Evolutionary conservation across 495 filamentous ascomycete genomes (phyloP).

Genomic region (Hypomontagnella monticulosa): DNA sequence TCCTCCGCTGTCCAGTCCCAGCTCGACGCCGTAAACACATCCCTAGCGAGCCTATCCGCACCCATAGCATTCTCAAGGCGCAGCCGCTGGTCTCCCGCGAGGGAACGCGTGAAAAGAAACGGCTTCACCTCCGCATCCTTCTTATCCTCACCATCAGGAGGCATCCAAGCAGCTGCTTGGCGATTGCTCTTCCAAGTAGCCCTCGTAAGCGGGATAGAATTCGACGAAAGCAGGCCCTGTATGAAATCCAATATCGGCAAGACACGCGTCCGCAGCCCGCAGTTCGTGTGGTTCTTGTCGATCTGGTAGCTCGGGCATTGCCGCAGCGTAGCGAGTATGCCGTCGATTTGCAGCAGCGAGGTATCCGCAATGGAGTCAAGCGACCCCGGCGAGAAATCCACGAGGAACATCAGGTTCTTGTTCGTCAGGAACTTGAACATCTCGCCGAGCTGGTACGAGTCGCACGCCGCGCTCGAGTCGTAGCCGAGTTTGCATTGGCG

Average conservation of each 20-base stretch:
- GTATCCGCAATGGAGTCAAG: conserved; percentile 46
- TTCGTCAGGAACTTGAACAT: conserved; percentile 80
- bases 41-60: conserved; percentile 54
- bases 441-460: conserved; percentile 87
- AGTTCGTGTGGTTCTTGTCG: conserved; percentile 78
- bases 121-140: conserved; percentile 24
- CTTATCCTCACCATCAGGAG: conserved; percentile 19
- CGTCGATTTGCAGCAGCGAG: conserved; percentile 48
- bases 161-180: conserved; percentile 46
- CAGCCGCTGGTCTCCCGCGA: conserved; percentile 53
- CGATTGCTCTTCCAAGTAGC: conserved; percentile 57
- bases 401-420: conserved; percentile 60
- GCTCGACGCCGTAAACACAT: conserved; percentile 65
- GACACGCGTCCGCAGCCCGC: conserved; percentile 74
- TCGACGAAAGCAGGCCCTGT: conserved; percentile 57
- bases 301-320: conserved; percentile 80
- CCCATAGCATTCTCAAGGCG: conserved; percentile 52
- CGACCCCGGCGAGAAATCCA: conserved; percentile 52
- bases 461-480: conserved; percentile 77
- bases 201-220: conserved; percentile 56
- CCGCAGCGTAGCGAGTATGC: conserved; percentile 47
- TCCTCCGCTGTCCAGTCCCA: conserved; percentile 68
- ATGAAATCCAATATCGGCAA: conserved; percentile 75
- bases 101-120: conserved; percentile 53
- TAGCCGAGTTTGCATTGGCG: conserved; percentile 82